Evolutionary conservation across 345 rosid species (phyloP).

Genomic region (Eucalyptus polybractea): DNA sequence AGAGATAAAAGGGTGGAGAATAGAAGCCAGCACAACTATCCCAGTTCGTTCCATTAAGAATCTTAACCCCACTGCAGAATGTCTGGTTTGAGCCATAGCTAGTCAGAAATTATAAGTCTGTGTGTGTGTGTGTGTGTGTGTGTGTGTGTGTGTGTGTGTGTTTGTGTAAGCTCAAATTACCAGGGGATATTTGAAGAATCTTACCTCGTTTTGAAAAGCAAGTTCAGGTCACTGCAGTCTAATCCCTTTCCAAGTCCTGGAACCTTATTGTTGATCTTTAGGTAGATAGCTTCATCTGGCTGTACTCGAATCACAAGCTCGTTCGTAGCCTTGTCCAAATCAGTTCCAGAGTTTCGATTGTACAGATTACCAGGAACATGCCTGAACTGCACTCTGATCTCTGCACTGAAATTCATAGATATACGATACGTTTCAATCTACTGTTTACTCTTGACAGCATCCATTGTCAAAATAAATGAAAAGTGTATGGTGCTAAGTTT

Average conservation of each 20-base stretch:
- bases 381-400: slow-evolving; percentile 43
- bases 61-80: not conserved
- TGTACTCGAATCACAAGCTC: slow-evolving; percentile 42
- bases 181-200: not conserved
- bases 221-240: slow-evolving; percentile 32
- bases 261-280: slow-evolving; percentile 43
- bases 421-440: not conserved
- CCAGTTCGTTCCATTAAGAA: not conserved
- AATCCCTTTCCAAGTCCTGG: slow-evolving; percentile 44
- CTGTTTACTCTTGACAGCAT: not conserved
- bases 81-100: not conserved
- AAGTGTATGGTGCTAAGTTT: not conserved
- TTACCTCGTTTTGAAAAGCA: slow-evolving; percentile 31
- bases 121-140: too few species aligned
- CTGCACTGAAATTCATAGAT: slow-evolving; percentile 15
- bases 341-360: slow-evolving; percentile 18
- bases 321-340: slow-evolving; percentile 25
- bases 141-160: too few species aligned
- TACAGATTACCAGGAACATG: slow-evolving; percentile 42
- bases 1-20: not conserved
- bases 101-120: not conserved
- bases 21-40: not conserved
- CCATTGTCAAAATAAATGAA: not conserved
- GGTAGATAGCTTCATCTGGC: slow-evolving; percentile 44
- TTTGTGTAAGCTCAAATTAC: not conserved